phyloP scores from a whole-genome alignment of 2,329 filamentous ascomycete species.

The Samsoniella hepiali region DNA sequence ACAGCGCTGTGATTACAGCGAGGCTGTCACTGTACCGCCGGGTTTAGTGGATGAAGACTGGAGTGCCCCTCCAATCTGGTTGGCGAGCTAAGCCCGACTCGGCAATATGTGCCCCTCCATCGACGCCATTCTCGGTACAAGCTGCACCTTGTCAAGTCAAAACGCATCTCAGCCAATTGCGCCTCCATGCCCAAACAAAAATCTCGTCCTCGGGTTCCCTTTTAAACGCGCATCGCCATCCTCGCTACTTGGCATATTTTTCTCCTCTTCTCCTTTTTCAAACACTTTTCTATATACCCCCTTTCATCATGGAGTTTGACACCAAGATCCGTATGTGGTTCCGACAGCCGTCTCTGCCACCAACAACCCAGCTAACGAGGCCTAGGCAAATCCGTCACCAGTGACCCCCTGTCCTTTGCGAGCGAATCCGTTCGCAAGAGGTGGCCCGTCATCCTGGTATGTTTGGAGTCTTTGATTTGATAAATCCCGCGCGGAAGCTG shows the following conservation, averaged over 20 bases:
- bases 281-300: neutral
- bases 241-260: neutral
- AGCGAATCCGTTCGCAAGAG: constrained; percentile 78
- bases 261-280: neutral
- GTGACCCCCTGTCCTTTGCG: constrained; percentile 82
- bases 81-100: neutral
- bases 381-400: constrained; percentile 72
- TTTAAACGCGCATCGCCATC: constrained; percentile 15
- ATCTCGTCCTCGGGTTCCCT: constrained; percentile 3
- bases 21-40: neutral
- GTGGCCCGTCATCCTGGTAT: constrained; percentile 90
- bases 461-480: constrained; percentile 27
- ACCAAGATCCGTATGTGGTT: constrained; percentile 64
- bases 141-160: neutral
- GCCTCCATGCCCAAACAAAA: constrained; percentile 16
- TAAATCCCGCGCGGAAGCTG: neutral
- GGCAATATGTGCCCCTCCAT: constrained; percentile 14
- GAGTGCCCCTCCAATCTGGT: neutral
- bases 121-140: neutral
- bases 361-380: neutral
- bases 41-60: neutral
- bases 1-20: neutral
- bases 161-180: constrained; percentile 17
- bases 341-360: neutral
- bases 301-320: constrained; percentile 64